Evolutionary conservation across 257 asterid species (phyloP), one percentile per base, ranked within the genome.

Genomic region (Nicotiana undulata): DNA sequence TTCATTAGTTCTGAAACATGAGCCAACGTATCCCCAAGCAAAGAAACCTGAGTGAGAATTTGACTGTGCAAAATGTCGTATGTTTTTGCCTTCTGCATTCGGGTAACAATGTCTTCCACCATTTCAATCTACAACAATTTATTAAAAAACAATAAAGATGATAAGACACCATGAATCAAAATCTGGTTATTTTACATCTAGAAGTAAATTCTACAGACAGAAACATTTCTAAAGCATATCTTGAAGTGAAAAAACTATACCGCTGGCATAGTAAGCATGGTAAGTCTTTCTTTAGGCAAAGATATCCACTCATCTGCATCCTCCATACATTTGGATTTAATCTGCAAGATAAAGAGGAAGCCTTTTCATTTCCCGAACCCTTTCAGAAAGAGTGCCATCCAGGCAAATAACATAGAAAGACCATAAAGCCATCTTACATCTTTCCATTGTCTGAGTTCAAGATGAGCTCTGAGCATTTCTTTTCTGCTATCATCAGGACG

Each of bases 31-130:
- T 81, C 64, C 53, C 51, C 81, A 60, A 85, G 82, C 76, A 64
- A 84, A 81, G 88, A 84, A 61, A 93, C 98, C 99, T 93, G 91
- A 63, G 86, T 60, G 75, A 86, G 81, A 84, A 87, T 86, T 86
- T 84, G 91, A 81, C 61, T 75, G 83, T 80, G 81, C 67, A 95
- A 85, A 87, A 87, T 79, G 82, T 88, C 91, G 81, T 88, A 95
- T 64, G 77, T 87, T 81, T 93, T 89, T 81, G 89, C 85, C 87
- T 88, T 91, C 87, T 87, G 89, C 91, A 81, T 87, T 87, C 82
- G 86, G 82, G 66, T 82, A 86, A 93, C 85, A 60, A 80, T 26
- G 83, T 88, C 93, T 84, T 91, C 93, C 80, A 93, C 84, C 81
- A 77, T 81, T 84, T 91, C 95, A 87, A 93, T 85, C 99, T 95